Percentiles rank a stretch among this genome's conserved stretches.
Conservation (phyloP, 1,284 basidiomycete species). For the Moesziomyces parantarcticus region DNA sequence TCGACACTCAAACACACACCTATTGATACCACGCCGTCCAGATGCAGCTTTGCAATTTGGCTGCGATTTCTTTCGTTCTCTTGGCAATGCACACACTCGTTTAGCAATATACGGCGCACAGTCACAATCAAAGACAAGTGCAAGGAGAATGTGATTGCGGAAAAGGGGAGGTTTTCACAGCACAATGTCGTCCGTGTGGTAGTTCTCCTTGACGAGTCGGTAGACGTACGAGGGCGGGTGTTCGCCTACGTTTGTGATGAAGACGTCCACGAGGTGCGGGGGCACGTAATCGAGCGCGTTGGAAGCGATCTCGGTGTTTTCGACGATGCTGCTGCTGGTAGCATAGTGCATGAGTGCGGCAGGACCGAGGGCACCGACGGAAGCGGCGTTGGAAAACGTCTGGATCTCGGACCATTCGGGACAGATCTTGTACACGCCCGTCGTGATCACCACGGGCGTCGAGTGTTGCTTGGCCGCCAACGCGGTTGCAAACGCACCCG, state of each 20-base stretch:
- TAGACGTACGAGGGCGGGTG: conserved; percentile 67
- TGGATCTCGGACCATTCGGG: conserved; percentile 84
- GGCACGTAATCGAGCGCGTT: conserved; percentile 94
- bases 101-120: too few relatives aligned
- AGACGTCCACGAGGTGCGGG: conserved; percentile 90
- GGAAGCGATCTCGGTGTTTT: conserved; percentile 89
- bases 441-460: conserved; percentile 92
- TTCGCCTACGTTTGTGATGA: conserved; percentile 84
- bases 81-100: conserved; percentile 3
- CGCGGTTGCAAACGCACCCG: conserved; percentile 84
- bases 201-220: conserved; percentile 66
- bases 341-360: conserved; percentile 71
- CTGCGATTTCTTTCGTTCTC: neutral
- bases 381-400: conserved; percentile 11
- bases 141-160: neutral
- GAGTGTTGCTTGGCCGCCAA: conserved; percentile 90
- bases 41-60: too few relatives aligned
- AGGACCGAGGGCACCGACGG: conserved; percentile 19
- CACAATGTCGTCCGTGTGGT: conserved; percentile 55
- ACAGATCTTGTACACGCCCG: conserved; percentile 95
- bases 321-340: conserved; percentile 71
- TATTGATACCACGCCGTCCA: too few relatives aligned
- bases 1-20: too few relatives aligned
- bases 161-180: conserved; percentile 21
- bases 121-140: neutral